These are phyloP conservation scores for Nakazawaea peltata DNA, from an alignment of 805 yeast genomes.

Conservation along the genomic window DNA sequence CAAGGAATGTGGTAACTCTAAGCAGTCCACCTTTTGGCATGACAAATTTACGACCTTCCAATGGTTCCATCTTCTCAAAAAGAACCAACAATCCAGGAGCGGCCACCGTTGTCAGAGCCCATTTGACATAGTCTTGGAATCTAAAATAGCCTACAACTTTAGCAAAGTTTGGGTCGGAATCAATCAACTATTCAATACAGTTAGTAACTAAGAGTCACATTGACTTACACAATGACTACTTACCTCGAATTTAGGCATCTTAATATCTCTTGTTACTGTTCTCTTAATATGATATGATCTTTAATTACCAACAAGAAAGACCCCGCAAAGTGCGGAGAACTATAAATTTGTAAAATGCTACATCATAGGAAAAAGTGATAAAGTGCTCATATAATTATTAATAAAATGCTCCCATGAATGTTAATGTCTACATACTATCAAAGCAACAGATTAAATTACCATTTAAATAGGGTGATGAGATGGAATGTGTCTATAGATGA, in stretches of 20 bases:
- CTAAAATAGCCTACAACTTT: conserved; percentile 72
- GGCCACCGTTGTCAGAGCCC: conserved; percentile 38
- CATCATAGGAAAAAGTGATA: no score
- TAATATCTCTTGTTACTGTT: no score
- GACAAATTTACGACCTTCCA: conserved; percentile 32
- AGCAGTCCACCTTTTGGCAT: conserved; percentile 47
- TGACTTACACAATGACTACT: conserved; percentile 1
- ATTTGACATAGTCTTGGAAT: conserved; percentile 48
- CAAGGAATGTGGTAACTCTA: conserved; percentile 55
- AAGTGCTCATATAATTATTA: no score
- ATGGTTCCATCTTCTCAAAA: conserved; percentile 41
- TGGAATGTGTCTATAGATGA: no score
- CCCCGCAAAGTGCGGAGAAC: not conserved
- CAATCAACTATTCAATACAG: conserved; percentile 42
- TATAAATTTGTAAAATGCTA: not conserved
- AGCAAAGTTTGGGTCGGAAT: conserved; percentile 68
- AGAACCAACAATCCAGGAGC: conserved; percentile 39
- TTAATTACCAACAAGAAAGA: not conserved
- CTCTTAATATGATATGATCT: no score
- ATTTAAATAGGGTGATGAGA: no score
- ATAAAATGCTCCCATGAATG: no score
- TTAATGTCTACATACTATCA: no score
- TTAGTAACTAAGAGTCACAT: not conserved
- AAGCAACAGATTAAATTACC: no score
- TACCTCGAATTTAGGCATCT: conserved; percentile 4